Percentiles rank a stretch among this genome's conserved stretches.
These are phyloP conservation scores for Taxillus chinensis DNA, from an alignment of 164 flowering plant species.

Conservation along the genomic window DNA sequence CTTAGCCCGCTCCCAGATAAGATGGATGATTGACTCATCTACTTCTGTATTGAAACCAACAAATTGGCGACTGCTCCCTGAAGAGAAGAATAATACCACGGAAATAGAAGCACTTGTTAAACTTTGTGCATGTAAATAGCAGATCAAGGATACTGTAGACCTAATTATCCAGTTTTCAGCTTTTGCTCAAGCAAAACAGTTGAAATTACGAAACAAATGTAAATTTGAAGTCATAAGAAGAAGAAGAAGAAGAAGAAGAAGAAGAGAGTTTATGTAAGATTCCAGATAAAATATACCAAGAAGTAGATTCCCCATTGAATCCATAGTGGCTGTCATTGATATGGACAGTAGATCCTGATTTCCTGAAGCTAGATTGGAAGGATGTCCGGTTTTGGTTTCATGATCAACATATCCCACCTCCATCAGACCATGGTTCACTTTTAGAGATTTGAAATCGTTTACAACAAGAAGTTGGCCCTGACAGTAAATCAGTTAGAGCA, in stretches of 20 bases:
- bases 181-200: too few relatives aligned
- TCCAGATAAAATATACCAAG: conserved; percentile 39
- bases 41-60: conserved; percentile 57
- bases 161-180: too few relatives aligned
- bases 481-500: conserved; percentile 4
- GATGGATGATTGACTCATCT: conserved; percentile 44
- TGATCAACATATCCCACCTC: conserved; percentile 74
- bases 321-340: conserved; percentile 89
- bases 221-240: neutral
- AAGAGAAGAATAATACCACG: neutral
- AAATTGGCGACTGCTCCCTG: conserved; percentile 95
- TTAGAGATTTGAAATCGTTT: conserved; percentile 49
- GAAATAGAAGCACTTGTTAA: neutral
- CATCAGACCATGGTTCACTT: conserved; percentile 84
- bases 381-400: conserved; percentile 14
- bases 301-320: conserved; percentile 60
- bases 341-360: conserved; percentile 45
- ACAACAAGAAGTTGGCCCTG: conserved; percentile 85
- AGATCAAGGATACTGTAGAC: too few relatives aligned
- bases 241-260: neutral
- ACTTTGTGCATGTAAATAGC: too few relatives aligned
- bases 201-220: neutral
- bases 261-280: neutral
- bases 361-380: conserved; percentile 18
- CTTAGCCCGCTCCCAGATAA: conserved; percentile 64